Base-by-base conservation (phyloP, 2,329 filamentous ascomycete genomes). In the Ascosphaera acerosa region DNA sequence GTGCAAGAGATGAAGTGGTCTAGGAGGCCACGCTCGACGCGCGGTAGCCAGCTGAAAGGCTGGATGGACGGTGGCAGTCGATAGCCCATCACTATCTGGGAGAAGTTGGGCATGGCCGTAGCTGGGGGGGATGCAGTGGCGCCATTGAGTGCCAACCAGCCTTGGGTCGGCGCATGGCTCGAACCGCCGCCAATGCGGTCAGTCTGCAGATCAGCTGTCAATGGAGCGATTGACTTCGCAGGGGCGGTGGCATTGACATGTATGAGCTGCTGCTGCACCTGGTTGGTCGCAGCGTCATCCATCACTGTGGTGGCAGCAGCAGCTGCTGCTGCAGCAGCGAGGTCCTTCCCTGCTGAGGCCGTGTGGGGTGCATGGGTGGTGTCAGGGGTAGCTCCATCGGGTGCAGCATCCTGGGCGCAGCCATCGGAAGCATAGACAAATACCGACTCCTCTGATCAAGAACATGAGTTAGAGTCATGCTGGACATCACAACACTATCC, bases 1-100 rank as follows among this genome's bases (percentile, higher is more conserved):
- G 39, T 51, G 31, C 45, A 49, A 23, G 46, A 45, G 30, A 36
- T 48, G 30, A 52, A 52, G 35, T 53, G 46, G 28, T 44, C 36
- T 6, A 42, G 34, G 2, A 42, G 36, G 6, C 32, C 32, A 5
- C 33, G 33, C 18, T 40, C 31, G 2, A 30, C 27, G 6, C 23
- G 20, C 5, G 29, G 30, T 12, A 37, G 19, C 32, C 36, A 34
- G n/a, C 18, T 9, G 7, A 37, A 29, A 15, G 15, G 18, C 15
- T 29, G 22, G 12, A 34, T 33, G 18, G 30, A 31, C 10, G 12
- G 23, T n/a, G 32, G 18, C 15, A 35, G 14, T 19, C 23, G 30
- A 20, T 31, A 22, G n/a, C n/a, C n/a, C n/a, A n/a, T n/a, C n/a
- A n/a, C n/a, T n/a, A n/a, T n/a, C n/a, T n/a, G n/a, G n/a, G n/a